Evolutionary conservation across 345 rosid genomes (phyloP).

Genomic region (Ricinus communis): DNA sequence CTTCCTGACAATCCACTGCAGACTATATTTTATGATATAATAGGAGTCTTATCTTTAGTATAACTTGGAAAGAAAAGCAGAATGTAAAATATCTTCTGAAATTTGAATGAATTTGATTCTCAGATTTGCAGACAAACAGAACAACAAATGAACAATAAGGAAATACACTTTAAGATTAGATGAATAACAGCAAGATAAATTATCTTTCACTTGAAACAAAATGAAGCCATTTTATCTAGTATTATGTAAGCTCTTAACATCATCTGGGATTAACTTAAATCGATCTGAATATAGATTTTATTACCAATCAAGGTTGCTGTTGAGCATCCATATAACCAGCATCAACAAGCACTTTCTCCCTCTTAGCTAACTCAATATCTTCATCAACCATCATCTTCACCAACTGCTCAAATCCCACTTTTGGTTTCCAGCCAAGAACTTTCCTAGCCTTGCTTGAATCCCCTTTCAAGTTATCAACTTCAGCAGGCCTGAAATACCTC

Average conservation of each 20-base stretch:
- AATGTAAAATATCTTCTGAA: background rate
- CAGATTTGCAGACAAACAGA: too few species aligned
- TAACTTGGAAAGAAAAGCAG: too few species aligned
- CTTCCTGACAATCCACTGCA: too few species aligned
- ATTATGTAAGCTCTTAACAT: too few species aligned
- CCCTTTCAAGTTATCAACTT: conserved; percentile 60
- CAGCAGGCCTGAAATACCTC: conserved; percentile 59
- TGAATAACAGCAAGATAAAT: too few species aligned
- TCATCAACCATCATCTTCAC: conserved; percentile 95
- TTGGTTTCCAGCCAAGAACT: conserved; percentile 72
- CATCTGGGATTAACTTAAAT: too few species aligned
- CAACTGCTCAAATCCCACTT: conserved; percentile 73
- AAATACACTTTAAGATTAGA: background rate
- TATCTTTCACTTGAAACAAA: too few species aligned
- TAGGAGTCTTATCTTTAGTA: too few species aligned
- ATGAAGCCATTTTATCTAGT: background rate
- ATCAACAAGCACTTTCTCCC: conserved; percentile 92
- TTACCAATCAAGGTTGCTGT: conserved; percentile 79
- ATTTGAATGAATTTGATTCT: background rate
- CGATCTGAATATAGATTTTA: too few species aligned
- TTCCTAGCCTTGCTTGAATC: conserved; percentile 57
- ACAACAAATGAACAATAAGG: background rate
- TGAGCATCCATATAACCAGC: conserved; percentile 86
- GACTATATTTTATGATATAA: too few species aligned
- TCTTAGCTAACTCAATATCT: conserved; percentile 75